Base-by-base conservation (phyloP, 2,329 filamentous ascomycete genomes). In the Aspergillus alliaceus region DNA sequence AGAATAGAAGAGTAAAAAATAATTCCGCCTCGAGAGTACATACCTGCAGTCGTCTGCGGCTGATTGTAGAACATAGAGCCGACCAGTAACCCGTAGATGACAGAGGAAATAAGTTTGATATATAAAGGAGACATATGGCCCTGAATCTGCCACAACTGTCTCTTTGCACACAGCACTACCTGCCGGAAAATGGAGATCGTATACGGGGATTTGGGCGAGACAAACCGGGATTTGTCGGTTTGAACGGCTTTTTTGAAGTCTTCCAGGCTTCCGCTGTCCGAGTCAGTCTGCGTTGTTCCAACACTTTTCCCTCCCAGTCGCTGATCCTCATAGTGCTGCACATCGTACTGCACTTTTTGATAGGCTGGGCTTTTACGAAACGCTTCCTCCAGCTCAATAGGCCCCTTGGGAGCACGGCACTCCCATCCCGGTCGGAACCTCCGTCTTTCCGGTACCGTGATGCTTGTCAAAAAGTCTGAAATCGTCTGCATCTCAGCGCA, bases 91-190 rank as follows among this genome's bases (percentile, higher is more conserved):
- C 78, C 82, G 68, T 90, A 88, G 52, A 86, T 80, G 51, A 92
- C 76, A 1, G 90, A 88, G 53, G 93, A 87, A 59, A 96, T 90
- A 9, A 96, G 80, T 64, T 93, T 95, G 39, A 90, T 93, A 71
- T 86, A 88, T 1, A 95, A 79, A 0, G 89, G 88, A 1, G 86
- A 86, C 58, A 82, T 87, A 72, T 96, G 90, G 35, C 90, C 90
- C 69, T 84, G 83, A 27, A 92, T 83, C 27, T 96, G 82, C 88
- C 90, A 92, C 58, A 91, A 87, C 72, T 95, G 90, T 40, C 91
- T 84, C 63, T 86, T 81, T 0, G 87, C 89, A 52, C 76, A 79
- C 32, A 75, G 74, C 42, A 63, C 58, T 1, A 95, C 87, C 73
- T 95, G 91, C 5, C 85, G 82, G 42, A 82, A 76, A 68, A 93